Evolutionary conservation across 495 filamentous ascomycete species (phyloP).

Genomic region (Aspergillus kassunensis): DNA sequence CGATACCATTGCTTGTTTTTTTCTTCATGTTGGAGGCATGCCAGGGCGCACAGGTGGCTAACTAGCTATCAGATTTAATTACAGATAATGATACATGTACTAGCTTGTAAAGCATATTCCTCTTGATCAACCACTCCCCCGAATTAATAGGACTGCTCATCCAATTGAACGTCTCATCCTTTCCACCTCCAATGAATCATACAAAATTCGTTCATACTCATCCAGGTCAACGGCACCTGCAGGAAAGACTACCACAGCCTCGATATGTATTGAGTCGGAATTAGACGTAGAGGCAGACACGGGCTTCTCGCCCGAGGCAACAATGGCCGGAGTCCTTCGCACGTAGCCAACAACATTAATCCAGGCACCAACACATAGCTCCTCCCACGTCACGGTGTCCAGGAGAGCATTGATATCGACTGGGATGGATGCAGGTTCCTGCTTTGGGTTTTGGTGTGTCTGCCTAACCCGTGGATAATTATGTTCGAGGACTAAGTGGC

Average conservation of each 20-base stretch:
- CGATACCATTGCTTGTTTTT: constrained; percentile 9
- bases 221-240: constrained; percentile 60
- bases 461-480: constrained; percentile 42
- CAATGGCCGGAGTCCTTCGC: constrained; percentile 18
- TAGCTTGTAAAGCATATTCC: too few species aligned
- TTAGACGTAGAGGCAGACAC: not conserved
- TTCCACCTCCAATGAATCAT: constrained; percentile 34
- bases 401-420: constrained; percentile 73
- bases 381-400: constrained; percentile 56
- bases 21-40: not conserved
- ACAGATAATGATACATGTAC: constrained; percentile 8
- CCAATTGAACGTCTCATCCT: not conserved
- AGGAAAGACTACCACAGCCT: constrained; percentile 64
- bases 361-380: constrained; percentile 78
- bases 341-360: constrained; percentile 87
- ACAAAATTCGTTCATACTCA: constrained; percentile 55
- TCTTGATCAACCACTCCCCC: too few species aligned
- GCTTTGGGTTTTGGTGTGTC: constrained; percentile 9
- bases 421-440: constrained; percentile 37
- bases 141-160: too few species aligned
- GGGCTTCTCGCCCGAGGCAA: not conserved
- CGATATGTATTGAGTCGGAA: constrained; percentile 39
- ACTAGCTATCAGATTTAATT: not conserved
- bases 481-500: constrained; percentile 63
- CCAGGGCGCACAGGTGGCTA: not conserved